Evolutionary conservation across 2,329 filamentous ascomycete genomes (phyloP).

Genomic region (Bimuria novae-zelandiae): DNA sequence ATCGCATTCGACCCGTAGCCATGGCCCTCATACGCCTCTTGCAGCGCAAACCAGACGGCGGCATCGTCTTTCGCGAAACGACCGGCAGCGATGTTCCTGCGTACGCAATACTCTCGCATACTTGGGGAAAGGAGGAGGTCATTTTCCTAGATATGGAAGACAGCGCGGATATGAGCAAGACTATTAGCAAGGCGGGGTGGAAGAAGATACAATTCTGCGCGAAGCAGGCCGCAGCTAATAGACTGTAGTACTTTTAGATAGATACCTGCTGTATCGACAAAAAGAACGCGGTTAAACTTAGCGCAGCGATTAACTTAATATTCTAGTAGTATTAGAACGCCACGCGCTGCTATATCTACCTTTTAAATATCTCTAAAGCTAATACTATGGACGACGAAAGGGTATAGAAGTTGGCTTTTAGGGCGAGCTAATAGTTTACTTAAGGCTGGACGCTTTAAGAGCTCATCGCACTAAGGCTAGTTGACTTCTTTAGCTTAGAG

Average conservation of each 20-base stretch:
- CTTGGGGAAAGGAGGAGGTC: constrained; percentile 12
- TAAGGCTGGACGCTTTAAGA: constrained; percentile 23
- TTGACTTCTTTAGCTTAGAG: constrained; percentile 21
- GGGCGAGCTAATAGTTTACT: constrained; percentile 16
- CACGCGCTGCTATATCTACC: too few relatives aligned
- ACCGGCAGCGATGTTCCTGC: constrained; percentile 24
- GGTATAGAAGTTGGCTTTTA: constrained; percentile 14
- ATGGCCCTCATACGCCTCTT: constrained; percentile 19
- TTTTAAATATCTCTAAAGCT: constrained; percentile 13
- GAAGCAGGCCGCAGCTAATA: too few relatives aligned
- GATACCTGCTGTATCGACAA: constrained; percentile 17
- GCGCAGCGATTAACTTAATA: constrained; percentile 22
- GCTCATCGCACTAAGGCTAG: constrained; percentile 16
- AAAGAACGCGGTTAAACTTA: constrained; percentile 15
- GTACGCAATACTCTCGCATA: constrained; percentile 15
- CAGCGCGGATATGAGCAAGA: constrained; percentile 12
- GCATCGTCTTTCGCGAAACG: constrained; percentile 16
- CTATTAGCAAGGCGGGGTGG: constrained; percentile 17
- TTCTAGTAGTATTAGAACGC: constrained; percentile 25
- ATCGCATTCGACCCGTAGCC: constrained; percentile 10
- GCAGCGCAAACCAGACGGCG: constrained; percentile 15
- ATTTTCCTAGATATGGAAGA: constrained; percentile 10
- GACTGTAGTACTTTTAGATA: constrained; percentile 19
- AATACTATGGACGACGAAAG: constrained; percentile 5
- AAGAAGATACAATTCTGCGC: constrained; percentile 27